Conservation (phyloP, 2,329 filamentous ascomycete genomes). For the Talaromyces sp. region DNA sequence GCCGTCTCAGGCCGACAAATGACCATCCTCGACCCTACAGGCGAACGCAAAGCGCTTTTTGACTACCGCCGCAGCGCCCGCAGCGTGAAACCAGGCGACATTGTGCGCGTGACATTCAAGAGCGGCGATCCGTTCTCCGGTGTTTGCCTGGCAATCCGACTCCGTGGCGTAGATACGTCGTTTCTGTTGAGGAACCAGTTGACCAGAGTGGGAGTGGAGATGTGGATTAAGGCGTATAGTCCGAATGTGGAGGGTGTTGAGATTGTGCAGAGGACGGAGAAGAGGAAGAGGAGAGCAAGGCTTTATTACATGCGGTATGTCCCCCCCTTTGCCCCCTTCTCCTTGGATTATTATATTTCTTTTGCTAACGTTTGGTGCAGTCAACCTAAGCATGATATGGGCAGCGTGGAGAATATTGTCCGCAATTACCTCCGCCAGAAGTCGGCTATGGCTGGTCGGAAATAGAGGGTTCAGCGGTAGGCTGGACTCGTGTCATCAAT, state of each 20-base stretch:
- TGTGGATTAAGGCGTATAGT: constrained; percentile 96
- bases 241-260: constrained; percentile 88
- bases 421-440: constrained; percentile 61
- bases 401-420: constrained; percentile 79
- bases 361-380: constrained; percentile 29
- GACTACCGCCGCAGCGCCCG: constrained; percentile 69
- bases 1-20: constrained; percentile 69
- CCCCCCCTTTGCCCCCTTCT: constrained; percentile 15
- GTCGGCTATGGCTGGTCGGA: constrained; percentile 42
- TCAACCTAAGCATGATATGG: constrained; percentile 81
- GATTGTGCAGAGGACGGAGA: constrained; percentile 80
- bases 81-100: constrained; percentile 79
- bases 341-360: not conserved
- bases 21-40: constrained; percentile 75
- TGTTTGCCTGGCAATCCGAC: constrained; percentile 80
- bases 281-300: constrained; percentile 81
- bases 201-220: constrained; percentile 85
- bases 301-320: constrained; percentile 80
- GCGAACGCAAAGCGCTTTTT: constrained; percentile 79
- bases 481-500: not conserved
- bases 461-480: constrained; percentile 2
- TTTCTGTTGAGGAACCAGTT: constrained; percentile 84
- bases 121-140: constrained; percentile 87
- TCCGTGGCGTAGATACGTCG: constrained; percentile 83
- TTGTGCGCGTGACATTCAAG: constrained; percentile 83